phyloP scores from a whole-genome alignment of 352 stramenopile species.

The Phytophthora agathidicida region DNA sequence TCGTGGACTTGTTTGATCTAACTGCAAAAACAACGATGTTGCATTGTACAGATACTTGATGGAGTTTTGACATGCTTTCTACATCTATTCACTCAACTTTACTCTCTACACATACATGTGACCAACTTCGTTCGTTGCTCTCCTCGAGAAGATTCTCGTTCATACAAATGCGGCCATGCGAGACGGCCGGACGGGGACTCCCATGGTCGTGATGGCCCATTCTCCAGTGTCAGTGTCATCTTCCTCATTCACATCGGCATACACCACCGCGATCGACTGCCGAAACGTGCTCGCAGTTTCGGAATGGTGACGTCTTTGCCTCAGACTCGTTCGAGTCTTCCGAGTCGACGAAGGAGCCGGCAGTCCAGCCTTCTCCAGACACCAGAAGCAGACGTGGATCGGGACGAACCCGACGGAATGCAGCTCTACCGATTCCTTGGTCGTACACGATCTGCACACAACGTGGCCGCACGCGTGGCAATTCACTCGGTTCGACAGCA shows the following conservation, averaged over 20 bases:
- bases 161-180: conserved; percentile 15
- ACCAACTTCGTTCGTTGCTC: conserved; percentile 22
- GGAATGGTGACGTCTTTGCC: conserved; percentile 17
- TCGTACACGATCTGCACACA: conserved; percentile 36
- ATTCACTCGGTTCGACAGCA: conserved; percentile 47
- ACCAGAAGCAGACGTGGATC: conserved; percentile 39
- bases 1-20: background rate
- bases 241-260: conserved; percentile 20
- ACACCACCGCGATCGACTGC: conserved; percentile 24
- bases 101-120: conserved; percentile 1
- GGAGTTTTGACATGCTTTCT: background rate
- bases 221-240: conserved; percentile 23
- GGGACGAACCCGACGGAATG: conserved; percentile 31
- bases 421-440: conserved; percentile 42
- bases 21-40: background rate
- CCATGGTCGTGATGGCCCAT: conserved; percentile 38
- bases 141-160: background rate
- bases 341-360: conserved; percentile 10
- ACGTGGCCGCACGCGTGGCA: conserved; percentile 43
- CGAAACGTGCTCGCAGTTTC: conserved; percentile 24
- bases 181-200: conserved; percentile 23
- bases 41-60: background rate
- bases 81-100: conserved; percentile 1
- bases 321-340: conserved; percentile 10
- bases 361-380: conserved; percentile 33